These are phyloP conservation scores for Alternaria triticina DNA, from an alignment of 2,329 filamentous ascomycete genomes.

Conservation along the genomic window DNA sequence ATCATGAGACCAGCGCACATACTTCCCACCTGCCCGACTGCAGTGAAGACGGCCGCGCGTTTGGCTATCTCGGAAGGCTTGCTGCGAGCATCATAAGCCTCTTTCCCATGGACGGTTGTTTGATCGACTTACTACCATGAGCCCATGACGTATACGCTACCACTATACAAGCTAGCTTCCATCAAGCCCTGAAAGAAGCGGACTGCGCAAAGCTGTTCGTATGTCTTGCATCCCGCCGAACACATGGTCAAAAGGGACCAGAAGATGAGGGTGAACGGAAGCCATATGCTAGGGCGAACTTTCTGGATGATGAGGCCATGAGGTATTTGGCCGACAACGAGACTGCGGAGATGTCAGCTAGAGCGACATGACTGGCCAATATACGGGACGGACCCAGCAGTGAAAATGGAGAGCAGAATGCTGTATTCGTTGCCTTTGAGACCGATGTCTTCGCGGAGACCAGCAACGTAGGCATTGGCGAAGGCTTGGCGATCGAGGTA, in stretches of 20 bases:
- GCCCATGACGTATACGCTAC: conserved; percentile 32
- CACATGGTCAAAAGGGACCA: conserved; percentile 37
- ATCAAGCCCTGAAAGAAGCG: conserved; percentile 31
- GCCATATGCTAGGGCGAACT: conserved; percentile 30
- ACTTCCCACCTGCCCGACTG: conserved; percentile 28
- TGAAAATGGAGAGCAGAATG: conserved; percentile 30
- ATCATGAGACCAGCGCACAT: conserved; percentile 39
- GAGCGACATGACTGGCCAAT: neutral
- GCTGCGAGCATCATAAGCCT: conserved; percentile 7
- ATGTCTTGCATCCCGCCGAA: conserved; percentile 30
- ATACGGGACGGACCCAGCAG: conserved; percentile 21
- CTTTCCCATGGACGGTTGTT: neutral
- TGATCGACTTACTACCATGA: conserved; percentile 35
- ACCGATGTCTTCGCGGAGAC: conserved; percentile 28
- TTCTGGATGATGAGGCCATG: conserved; percentile 33
- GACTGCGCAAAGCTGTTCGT: conserved; percentile 26
- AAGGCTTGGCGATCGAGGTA: conserved; percentile 35
- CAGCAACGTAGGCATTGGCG: conserved; percentile 34
- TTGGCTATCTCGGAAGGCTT: conserved; percentile 34
- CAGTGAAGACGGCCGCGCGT: conserved; percentile 33
- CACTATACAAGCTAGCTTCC: conserved; percentile 30
- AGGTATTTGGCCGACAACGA: conserved; percentile 31
- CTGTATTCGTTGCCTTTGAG: conserved; percentile 34
- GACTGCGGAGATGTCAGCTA: conserved; percentile 6
- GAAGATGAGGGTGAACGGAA: conserved; percentile 26